A percentile compares a stretch with the other conserved stretches of the same genome.
Conservation (phyloP, 257 asterid genomes). For the Fraxinus pennsylvanica region DNA sequence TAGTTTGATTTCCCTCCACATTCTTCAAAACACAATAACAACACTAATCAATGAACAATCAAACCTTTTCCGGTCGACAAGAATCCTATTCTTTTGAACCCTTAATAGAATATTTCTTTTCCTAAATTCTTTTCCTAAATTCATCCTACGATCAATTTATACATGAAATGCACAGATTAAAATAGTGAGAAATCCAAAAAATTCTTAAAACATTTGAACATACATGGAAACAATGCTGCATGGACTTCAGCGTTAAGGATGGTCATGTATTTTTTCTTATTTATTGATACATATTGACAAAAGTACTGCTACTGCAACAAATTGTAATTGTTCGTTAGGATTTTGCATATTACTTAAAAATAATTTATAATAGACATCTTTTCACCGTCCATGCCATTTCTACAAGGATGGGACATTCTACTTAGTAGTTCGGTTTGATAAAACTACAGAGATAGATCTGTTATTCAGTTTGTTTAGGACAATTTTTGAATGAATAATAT, state of each 20-base stretch:
- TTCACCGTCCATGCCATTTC: neutral
- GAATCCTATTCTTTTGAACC: slow-evolving; percentile 12
- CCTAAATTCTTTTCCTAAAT: neutral
- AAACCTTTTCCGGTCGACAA: neutral
- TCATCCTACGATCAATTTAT: neutral
- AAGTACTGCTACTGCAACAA: slow-evolving; percentile 1
- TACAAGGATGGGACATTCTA: neutral
- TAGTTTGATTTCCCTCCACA: slow-evolving; percentile 99
- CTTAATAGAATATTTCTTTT: neutral
- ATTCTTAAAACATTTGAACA: neutral
- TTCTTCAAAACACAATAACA: slow-evolving; percentile 50
- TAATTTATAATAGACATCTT: too few relatives aligned
- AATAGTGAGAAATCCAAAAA: neutral
- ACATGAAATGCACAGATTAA: neutral
- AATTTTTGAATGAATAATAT: neutral
- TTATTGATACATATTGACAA: neutral
- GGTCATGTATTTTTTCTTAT: neutral
- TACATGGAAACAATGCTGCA: too few relatives aligned
- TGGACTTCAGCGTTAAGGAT: neutral
- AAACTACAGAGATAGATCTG: neutral
- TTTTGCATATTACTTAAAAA: neutral
- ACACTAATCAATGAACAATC: slow-evolving; percentile 17
- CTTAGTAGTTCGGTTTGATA: neutral
- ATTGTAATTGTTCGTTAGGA: neutral
- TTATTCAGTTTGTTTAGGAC: neutral